Evolutionary conservation across 2,329 filamentous ascomycete species (phyloP), one percentile per base, ranked within the genome.

Genomic region (Alternaria sp.): DNA sequence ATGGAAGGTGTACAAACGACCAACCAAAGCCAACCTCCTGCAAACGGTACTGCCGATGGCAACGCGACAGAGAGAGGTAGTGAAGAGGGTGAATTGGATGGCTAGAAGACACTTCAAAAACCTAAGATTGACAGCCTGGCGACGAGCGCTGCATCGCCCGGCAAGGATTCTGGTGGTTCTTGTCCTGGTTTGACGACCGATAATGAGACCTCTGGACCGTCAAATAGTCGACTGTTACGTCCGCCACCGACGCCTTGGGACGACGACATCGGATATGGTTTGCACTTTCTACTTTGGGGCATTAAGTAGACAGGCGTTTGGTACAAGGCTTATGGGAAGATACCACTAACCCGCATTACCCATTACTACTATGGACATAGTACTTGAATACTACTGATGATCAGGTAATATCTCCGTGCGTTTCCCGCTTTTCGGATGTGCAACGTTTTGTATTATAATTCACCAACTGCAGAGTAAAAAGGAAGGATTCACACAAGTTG

Each of bases 21-120:
- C 4, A 56, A 59, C 21, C 61, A 68, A 44, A 56, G 63, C 21
- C 69, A 69, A 36, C 63, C 66, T 21, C 34, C 59, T 28, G 67
- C 63, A 8, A 73, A 72, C 14, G 68, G 65, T 14, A 49, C 57
- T 2, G 58, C 40, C 2, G 61, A 56, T 26, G 70, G 70, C 29
- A 66, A 67, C n/a, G 65, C 48, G 13, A 66, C 61, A 9, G 60
- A 71, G 52, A 59, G 73, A 64, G 66, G 72, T 9, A 81, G 80
- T 53, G 80, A 82, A 65, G 80, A 82, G 66, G 80, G 80, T 33
- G 80, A 82, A 61, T 66, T 82, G 54, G 80, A 81, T 68, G 80
- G 80, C 55, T 81, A 77, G 63, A 8, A 49, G 49, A 6, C 51
- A 39, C 29, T 28, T 21, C 21, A 51, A n/a, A 13, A 9, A 23